Base-by-base conservation (phyloP, 495 filamentous ascomycete genomes). In the Friedmanniomyces simplex region DNA sequence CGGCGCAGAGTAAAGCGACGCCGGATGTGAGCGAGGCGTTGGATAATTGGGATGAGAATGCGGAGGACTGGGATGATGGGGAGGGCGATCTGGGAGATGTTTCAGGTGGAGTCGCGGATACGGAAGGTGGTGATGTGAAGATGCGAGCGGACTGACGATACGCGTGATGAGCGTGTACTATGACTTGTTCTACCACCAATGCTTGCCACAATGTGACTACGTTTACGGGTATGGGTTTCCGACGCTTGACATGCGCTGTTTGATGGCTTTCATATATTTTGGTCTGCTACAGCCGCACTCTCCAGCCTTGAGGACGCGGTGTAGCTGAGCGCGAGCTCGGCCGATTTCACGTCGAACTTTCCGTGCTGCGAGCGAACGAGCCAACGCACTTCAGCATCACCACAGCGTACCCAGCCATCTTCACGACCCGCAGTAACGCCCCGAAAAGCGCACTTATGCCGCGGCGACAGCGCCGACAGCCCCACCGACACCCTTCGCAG, bases 21-120 rank as follows among this genome's bases (percentile, higher is more conserved):
- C 39, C 39, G 30, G 39, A 49, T 51, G 58, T 64, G 2, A 60
- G 43, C 7, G 58, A 66, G 37, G 63, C 60, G 50, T 32, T 66
- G 50, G 65, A 67, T 34, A 62, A 67, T 36, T 67, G 65, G 65
- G 65, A 67, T 52, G 63, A 67, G 63, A 65, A 67, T 61, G 65
- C 50, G 18, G 63, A 63, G 37, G 63, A 67, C 41, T 65, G 59
- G 61, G 63, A 66, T 47, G 62, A 66, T 61, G 58, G 58, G 43
- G 28, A 51, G 10, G 56, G 51, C 20, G 50, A 30, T 28, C 13
- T 50, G 30, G 30, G 42, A 32, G 14, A 45, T 55, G 20, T 50
- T 39, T 22, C 37, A 46, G 41, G 50, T 18, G 24, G 55, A 48
- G 54, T 54, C 57, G 25, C 48, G 42, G 21, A 47, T 34, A 32